These are phyloP conservation scores for Heteromeles arbutifolia DNA, from an alignment of 306 rosid genomes.

Conservation along the genomic window DNA sequence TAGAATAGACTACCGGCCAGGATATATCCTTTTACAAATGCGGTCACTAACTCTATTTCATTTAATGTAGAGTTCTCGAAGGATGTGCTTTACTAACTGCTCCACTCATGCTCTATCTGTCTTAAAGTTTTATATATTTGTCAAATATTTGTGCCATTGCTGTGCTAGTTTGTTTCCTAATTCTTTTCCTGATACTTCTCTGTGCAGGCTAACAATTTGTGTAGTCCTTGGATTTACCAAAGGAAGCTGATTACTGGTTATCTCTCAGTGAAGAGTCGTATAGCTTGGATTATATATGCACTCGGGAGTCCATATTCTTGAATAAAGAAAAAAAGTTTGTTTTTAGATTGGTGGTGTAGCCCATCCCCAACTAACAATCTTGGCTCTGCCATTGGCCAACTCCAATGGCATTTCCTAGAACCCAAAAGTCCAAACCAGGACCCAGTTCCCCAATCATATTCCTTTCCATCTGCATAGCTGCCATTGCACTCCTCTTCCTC, in stretches of 20 bases:
- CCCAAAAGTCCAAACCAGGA: conserved; percentile 37
- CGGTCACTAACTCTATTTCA: not conserved
- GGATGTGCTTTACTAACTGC: not conserved
- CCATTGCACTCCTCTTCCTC: conserved; percentile 44
- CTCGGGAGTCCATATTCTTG: not conserved
- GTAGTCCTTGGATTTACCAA: not conserved
- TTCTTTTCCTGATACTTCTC: not conserved
- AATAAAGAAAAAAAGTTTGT: not conserved
- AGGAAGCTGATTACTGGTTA: not conserved
- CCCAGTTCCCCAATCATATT: conserved; percentile 45
- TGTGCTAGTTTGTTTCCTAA: not conserved
- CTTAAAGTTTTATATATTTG: not conserved
- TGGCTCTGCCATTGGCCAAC: conserved; percentile 6
- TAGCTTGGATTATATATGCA: not conserved
- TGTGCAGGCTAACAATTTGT: not conserved
- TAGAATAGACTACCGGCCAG: not conserved
- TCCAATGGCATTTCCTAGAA: conserved; percentile 45
- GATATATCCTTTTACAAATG: not conserved
- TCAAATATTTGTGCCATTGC: not conserved
- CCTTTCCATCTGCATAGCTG: conserved; percentile 23
- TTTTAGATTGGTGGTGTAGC: not conserved
- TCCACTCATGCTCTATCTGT: not conserved
- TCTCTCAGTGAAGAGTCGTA: not conserved
- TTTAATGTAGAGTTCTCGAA: not conserved
- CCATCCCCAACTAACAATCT: not conserved